Base-by-base conservation (phyloP, 352 stramenopile genomes). In the Aphanomyces euteiches region DNA sequence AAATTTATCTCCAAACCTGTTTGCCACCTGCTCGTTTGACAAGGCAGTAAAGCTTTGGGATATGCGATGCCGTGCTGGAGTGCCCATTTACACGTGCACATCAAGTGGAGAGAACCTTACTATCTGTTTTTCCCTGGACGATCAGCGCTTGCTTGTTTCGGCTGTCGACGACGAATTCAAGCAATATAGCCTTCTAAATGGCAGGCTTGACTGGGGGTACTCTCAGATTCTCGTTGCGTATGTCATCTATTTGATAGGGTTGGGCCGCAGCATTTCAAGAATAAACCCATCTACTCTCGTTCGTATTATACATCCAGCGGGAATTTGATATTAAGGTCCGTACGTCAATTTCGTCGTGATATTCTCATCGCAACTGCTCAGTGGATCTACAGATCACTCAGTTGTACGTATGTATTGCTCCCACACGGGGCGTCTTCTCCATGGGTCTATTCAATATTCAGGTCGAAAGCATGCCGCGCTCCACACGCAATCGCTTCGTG, bases 1-100 rank as follows among this genome's bases (percentile, higher is more conserved):
- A 13, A 80, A 81, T 66, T 48, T 67, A 37, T 77, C 71, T n/a
- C 75, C 77, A 8, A 74, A 72, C 38, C 69, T 83, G 41, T 78
- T 79, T 56, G 73, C 74, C 19, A 79, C 77, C 4, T 81, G 67
- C 60, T 79, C 71, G 66, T 81, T 83, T 67, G 77, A 83, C 69
- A 66, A 67, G 19, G 80, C 72, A 5, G 70, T 81, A 37, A 81
- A 76, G 67, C 36, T 74, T 10, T 79, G 74, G 74, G 74, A 79
- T 63, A 13, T 72, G 47, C 72, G 74, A 10, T 17, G n/a, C n/a
- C 12, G 7, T 21, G n/a, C 7, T 10, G n/a, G 4, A 7, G 39
- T n/a, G 15, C 69, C 69, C 19, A 57, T 67, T 43, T 74, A 67
- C 61, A 74, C 60, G 8, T 56, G 56, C 58, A 39, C 43, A 12